Conservation (phyloP, 305 asterid species). For the Andrographis paniculata region DNA sequence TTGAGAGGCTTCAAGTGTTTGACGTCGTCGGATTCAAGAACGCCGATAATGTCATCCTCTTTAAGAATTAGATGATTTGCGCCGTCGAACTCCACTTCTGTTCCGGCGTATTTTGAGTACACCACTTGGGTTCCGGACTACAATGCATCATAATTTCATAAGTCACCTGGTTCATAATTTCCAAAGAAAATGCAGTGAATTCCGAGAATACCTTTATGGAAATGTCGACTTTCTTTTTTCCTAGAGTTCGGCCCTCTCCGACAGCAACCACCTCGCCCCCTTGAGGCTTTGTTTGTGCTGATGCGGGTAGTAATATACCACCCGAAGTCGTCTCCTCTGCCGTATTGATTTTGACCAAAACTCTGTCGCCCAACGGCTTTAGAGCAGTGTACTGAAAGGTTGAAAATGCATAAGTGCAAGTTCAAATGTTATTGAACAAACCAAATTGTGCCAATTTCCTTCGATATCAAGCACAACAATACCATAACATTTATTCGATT, state of each 20-base stretch:
- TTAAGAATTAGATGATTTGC: slow-evolving; percentile 68
- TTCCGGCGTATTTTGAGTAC: slow-evolving; percentile 91
- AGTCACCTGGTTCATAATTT: slow-evolving; percentile 4
- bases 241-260: slow-evolving; percentile 85
- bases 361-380: slow-evolving; percentile 91
- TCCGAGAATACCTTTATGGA: slow-evolving; percentile 52
- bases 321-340: slow-evolving; percentile 83
- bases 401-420: slow-evolving; percentile 6
- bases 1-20: slow-evolving; percentile 83
- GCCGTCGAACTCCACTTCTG: slow-evolving; percentile 85
- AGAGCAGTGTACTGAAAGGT: slow-evolving; percentile 64
- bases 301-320: slow-evolving; percentile 73
- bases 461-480: no score
- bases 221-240: slow-evolving; percentile 61
- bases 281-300: slow-evolving; percentile 60
- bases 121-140: slow-evolving; percentile 79
- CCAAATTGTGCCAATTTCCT: neutral
- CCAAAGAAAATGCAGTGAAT: neutral
- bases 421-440: neutral
- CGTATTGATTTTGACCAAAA: slow-evolving; percentile 62
- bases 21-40: slow-evolving; percentile 73
- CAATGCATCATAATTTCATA: slow-evolving; percentile 1
- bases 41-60: slow-evolving; percentile 91
- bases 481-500: no score
- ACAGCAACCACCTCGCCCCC: slow-evolving; percentile 93